Conservation (phyloP, 441 rosid genomes). For the Arabidopsis hybrid region DNA sequence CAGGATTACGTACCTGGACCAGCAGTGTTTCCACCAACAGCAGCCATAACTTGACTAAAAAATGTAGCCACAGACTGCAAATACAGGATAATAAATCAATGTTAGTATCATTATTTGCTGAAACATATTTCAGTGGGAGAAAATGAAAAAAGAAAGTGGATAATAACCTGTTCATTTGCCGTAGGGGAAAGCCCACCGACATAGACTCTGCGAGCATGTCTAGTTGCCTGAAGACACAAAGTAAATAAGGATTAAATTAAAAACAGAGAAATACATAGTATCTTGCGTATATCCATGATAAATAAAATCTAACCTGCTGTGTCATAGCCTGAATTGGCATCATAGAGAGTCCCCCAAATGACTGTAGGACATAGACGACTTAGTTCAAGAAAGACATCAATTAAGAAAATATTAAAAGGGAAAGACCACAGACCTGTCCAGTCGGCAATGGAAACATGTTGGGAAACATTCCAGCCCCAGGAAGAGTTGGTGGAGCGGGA, state of each 20-base stretch:
- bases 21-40: conserved; percentile 96
- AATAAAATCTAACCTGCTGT: conserved; percentile 74
- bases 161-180: conserved; percentile 90
- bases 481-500: conserved; percentile 65
- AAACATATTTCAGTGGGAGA: not conserved
- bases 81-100: conserved; percentile 35
- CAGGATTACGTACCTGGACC: conserved; percentile 60
- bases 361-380: conserved; percentile 52
- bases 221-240: conserved; percentile 71
- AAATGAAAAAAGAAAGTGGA: not conserved
- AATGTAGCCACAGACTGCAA: conserved; percentile 88
- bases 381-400: conserved; percentile 18
- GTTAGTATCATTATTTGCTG: conserved; percentile 7
- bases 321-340: conserved; percentile 99
- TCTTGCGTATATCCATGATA: conserved; percentile 7
- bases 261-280: conserved; percentile 15
- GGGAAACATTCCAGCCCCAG: conserved; percentile 86
- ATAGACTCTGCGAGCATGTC: conserved; percentile 97
- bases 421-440: conserved; percentile 63
- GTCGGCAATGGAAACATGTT: conserved; percentile 75
- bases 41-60: conserved; percentile 96
- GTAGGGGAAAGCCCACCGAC: conserved; percentile 97
- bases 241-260: conserved; percentile 2
- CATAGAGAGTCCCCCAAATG: conserved; percentile 76
- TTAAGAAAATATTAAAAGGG: not conserved